Evolutionary conservation across 371 early-diverging fungal species (phyloP), one percentile per base, ranked within the genome.

Genomic region (Rhizopus stolonifer): DNA sequence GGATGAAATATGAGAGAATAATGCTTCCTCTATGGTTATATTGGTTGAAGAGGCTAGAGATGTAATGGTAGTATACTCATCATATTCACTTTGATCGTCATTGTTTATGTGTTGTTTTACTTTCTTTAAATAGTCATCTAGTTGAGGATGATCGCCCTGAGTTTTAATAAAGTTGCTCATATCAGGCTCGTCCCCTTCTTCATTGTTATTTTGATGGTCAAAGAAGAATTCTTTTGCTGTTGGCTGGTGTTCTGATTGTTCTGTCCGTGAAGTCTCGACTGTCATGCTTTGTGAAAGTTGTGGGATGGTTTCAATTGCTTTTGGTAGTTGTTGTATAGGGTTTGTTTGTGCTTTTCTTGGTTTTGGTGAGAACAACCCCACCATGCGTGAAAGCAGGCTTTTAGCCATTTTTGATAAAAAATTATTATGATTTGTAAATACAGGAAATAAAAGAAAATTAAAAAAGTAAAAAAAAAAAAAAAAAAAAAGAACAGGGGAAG

Each of bases 1-100:
- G n/a, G 57, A 46, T 24, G 61, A 56, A 7, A 61, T 47, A 22
- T 56, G 48, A 9, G 61, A 61, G 19, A 61, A 61, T 23, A 61
- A 38, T 15, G 61, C 61, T 11, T 61, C 57, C 22, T 61, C 56
- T 2, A 61, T 33, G 11, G 61, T 52, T 14, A 49, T 23, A 43
- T 39, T 36, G 3, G 61, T 48, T 18, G 61, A 56, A 23, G 42
- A 40, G 5, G 61, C 39, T 3, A 38, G 17, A 3, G 57, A 56
- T 0, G 61, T 43, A 0, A 61, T 29, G 11, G 61, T 56, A 1
- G 8, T 14, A 14, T 52, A 61, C 18, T 56, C 61, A 17, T 56
- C 56, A 42, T 42, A 15, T 8, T 42, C 31, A 10, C 31, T 29
- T 10, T 29, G 31, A 29, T 29, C 18, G 8, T 18, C 42, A 40